Base-by-base conservation (phyloP, 345 rosid species). In the Erysimum cheiranthoides region DNA sequence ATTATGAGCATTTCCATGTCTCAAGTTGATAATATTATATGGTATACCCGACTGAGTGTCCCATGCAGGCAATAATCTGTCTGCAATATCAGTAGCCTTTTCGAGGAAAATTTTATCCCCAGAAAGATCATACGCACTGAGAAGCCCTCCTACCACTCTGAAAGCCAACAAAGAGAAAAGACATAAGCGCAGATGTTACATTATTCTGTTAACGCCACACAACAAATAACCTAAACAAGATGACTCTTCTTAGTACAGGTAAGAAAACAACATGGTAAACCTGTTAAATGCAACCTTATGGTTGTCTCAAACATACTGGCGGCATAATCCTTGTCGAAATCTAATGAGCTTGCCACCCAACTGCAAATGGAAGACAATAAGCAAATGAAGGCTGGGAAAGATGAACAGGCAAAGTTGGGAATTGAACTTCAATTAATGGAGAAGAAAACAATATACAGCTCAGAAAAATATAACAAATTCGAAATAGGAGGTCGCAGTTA, bases 271-370 rank as follows among this genome's bases (percentile, higher is more conserved):
- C 82, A 86, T 17, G 21, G 81, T 88, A 89, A 92, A 92, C 94
- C 89, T 90, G 82, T 84, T 73, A 79, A 84, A 86, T 76, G 86
- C 79, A 84, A 93, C 99, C 99, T 96, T 88, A 96, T 96, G 85
- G 99, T 96, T 86, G 99, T 96, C 87, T 93, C 98, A 39, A 93
- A 96, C 74, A 96, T 96, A 77, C 97, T 96, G 68, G 98, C 99
- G 14, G 83, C 92, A 65, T 93, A 89, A 73, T 88, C 85, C 89
- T 91, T 96, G 87, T 93, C 82, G 65, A 93, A 93, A 81, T 93
- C 88, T 88, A 96, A 85, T 25, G 98, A 80, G 74, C 75, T 88
- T 58, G 98, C 94, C 79, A 93, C 92, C 99, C 98, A 93, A 80
- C 99, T 96, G 89, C 82, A 88, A 40, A 79, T 35, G 36, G 73